Conservation (phyloP, 1,139 yeast species). For the Sugiyamaella novakii region DNA sequence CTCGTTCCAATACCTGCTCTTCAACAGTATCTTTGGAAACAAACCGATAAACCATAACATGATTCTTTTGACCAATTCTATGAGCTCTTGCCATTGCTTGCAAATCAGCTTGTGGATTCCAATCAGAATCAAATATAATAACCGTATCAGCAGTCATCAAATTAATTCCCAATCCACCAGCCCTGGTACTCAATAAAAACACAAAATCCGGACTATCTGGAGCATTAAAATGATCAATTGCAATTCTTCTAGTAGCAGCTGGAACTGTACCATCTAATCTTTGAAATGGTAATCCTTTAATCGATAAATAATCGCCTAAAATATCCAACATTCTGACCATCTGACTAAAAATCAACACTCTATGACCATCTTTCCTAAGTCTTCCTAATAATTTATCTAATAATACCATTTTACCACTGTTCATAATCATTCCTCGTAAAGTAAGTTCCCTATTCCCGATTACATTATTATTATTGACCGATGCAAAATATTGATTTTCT, state of each 20-base stretch:
- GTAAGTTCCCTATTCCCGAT: constrained; percentile 62
- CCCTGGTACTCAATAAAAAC: constrained; percentile 89
- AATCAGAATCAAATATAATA: constrained; percentile 94
- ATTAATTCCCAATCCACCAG: constrained; percentile 98
- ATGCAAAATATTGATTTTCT: constrained; percentile 75
- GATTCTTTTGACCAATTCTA: constrained; percentile 97
- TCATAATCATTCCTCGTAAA: constrained; percentile 91
- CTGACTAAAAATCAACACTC: constrained; percentile 92
- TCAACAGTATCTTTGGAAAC: constrained; percentile 97
- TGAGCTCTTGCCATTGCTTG: constrained; percentile 99
- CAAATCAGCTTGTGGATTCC: constrained; percentile 98
- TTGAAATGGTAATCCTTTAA: constrained; percentile 90
- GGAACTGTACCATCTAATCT: constrained; percentile 97
- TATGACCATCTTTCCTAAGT: constrained; percentile 87
- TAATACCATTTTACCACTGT: constrained; percentile 96
- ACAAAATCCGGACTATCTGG: constrained; percentile 92
- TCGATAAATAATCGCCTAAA: constrained; percentile 85
- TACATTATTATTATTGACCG: constrained; percentile 44
- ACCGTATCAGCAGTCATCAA: constrained; percentile 99
- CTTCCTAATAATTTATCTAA: constrained; percentile 85
- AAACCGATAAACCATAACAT: constrained; percentile 94
- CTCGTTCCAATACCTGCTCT: constrained; percentile 94
- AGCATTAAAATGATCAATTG: constrained; percentile 96
- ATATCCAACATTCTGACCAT: constrained; percentile 97
- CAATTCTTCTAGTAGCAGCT: constrained; percentile 86